Evolutionary conservation across 2,329 filamentous ascomycete species (phyloP).

Genomic region (Fusarium sp.): DNA sequence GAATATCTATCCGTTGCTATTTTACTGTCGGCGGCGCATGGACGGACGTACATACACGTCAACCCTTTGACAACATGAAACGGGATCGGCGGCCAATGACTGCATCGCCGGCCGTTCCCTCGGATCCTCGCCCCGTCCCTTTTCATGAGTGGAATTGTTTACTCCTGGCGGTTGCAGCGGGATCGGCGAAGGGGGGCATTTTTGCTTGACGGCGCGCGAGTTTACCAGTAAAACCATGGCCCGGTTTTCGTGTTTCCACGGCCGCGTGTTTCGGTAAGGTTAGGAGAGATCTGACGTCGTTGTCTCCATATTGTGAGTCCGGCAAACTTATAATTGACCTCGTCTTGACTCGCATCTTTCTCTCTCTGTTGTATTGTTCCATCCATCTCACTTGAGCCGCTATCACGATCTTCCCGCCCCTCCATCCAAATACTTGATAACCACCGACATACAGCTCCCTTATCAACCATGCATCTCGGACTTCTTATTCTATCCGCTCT

Average conservation of each 20-base stretch:
- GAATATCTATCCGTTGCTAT: slow-evolving; percentile 2
- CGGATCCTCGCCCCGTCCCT: slow-evolving; percentile 20
- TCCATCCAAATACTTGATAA: neutral
- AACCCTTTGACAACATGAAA: slow-evolving; percentile 31
- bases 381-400: neutral
- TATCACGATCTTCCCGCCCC: neutral
- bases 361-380: neutral
- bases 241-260: slow-evolving; percentile 28
- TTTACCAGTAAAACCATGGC: slow-evolving; percentile 9
- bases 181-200: slow-evolving; percentile 34
- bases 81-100: slow-evolving; percentile 31
- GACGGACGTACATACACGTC: slow-evolving; percentile 3
- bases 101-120: slow-evolving; percentile 4
- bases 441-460: slow-evolving; percentile 7
- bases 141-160: neutral
- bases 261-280: slow-evolving; percentile 34
- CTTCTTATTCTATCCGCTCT: slow-evolving; percentile 39
- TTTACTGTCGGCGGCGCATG: neutral
- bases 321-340: slow-evolving; percentile 29
- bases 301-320: slow-evolving; percentile 26
- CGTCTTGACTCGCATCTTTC: slow-evolving; percentile 6
- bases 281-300: slow-evolving; percentile 32
- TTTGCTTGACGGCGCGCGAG: slow-evolving; percentile 20
- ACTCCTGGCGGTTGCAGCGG: slow-evolving; percentile 29
- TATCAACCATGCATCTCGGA: slow-evolving; percentile 30